phyloP scores from a whole-genome alignment of 345 rosid genomes.

The Eucalyptus pauciflora region DNA sequence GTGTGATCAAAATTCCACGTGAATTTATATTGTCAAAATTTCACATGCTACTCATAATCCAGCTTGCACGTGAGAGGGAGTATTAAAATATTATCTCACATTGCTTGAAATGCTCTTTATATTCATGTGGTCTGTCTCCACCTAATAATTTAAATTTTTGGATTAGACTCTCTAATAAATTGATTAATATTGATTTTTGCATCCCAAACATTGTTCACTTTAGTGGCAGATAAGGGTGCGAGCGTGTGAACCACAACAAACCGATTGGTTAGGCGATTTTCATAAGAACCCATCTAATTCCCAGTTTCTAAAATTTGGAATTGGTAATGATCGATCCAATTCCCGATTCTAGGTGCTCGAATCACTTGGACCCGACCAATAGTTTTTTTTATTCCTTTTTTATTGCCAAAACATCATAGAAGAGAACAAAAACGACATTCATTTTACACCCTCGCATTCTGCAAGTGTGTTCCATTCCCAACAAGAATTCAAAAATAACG shows the following conservation, averaged over 20 bases:
- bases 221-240: neutral
- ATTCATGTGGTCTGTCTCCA: rapidly evolving
- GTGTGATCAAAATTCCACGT: too few relatives aligned
- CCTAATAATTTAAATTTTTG: too few relatives aligned
- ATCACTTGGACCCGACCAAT: neutral
- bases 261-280: rapidly evolving
- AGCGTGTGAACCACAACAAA: rapidly evolving
- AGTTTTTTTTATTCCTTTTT: neutral
- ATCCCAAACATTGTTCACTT: neutral
- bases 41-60: rapidly evolving
- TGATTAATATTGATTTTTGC: neutral
- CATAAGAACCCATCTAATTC: neutral
- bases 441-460: neutral
- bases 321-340: rapidly evolving
- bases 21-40: too few relatives aligned
- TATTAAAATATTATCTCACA: too few relatives aligned
- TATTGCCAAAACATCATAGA: neutral
- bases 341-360: rapidly evolving
- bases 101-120: too few relatives aligned
- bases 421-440: neutral
- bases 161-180: too few relatives aligned
- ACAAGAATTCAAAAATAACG: neutral
- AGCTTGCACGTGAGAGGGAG: rapidly evolving
- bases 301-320: neutral
- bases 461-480: neutral